A percentile compares a stretch with the other conserved stretches of the same genome.
Evolutionary conservation across 1,139 yeast species (phyloP).

Genomic region (Candida sp.): DNA sequence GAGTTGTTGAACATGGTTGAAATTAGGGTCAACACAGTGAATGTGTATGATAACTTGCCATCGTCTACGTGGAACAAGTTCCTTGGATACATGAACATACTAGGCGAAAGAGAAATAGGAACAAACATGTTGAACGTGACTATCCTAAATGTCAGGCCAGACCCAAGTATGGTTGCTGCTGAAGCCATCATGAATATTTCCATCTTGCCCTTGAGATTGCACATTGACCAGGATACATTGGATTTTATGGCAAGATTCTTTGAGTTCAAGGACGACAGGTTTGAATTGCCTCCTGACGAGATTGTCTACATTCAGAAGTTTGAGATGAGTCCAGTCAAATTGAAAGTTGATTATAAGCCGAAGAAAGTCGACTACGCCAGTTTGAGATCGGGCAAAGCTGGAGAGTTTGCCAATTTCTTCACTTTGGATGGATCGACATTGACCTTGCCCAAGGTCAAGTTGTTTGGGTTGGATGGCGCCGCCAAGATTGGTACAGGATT

Average conservation of each 20-base stretch:
- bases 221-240: conserved; percentile 92
- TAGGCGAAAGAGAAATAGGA: conserved; percentile 73
- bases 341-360: conserved; percentile 91
- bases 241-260: conserved; percentile 83
- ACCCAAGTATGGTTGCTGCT: conserved; percentile 63
- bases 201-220: conserved; percentile 76
- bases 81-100: conserved; percentile 67
- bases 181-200: conserved; percentile 65
- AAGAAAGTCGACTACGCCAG: conserved; percentile 87
- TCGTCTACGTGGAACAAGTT: conserved; percentile 94
- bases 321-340: conserved; percentile 60
- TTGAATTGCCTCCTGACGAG: conserved; percentile 61
- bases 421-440: conserved; percentile 86
- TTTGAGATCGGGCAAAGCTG: conserved; percentile 81
- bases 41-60: conserved; percentile 77
- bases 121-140: conserved; percentile 63
- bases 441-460: conserved; percentile 58
- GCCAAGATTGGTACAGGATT: conserved; percentile 59
- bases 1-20: conserved; percentile 54
- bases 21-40: conserved; percentile 54
- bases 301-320: conserved; percentile 72
- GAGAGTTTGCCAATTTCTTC: conserved; percentile 88
- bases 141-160: conserved; percentile 69
- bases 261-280: conserved; percentile 77
- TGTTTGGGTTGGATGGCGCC: conserved; percentile 82